Evolutionary conservation across 495 filamentous ascomycete genomes (phyloP), one percentile per base, ranked within the genome.

Genomic region (Pseudotulostoma volvatum): DNA sequence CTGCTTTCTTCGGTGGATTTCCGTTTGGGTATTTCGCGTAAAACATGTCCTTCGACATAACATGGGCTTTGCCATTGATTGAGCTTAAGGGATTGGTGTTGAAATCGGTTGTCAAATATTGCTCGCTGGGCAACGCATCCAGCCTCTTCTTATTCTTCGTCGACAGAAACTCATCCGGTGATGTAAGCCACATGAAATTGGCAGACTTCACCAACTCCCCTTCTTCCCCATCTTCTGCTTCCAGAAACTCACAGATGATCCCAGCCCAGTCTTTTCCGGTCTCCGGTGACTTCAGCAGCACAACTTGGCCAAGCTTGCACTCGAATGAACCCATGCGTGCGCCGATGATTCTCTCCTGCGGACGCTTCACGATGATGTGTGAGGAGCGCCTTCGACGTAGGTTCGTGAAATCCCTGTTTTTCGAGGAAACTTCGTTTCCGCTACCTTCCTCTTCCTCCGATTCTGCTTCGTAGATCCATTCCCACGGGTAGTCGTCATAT

Each of bases 161-260:
- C 8, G 59, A 61, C 49, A 63, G 69, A 42, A 96, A 85, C 59
- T 96, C 90, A 44, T 81, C 81, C 44, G 86, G 76, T 1, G 83
- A 83, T 8, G 81, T 84, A 48, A 96, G 94, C 90, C 90, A 97
- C 67, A 79, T 70, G 52, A 94, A 84, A 44, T 79, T 76, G 34
- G 78, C 82, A 3, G 72, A 69, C 53, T 71, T 67, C 46, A 66
- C 49, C 16, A 63, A 42, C 31, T 65, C 66, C 3, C 52, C 56
- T 18, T 64, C 57, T 20, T 70, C 70, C 8, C 73, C 71, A n/a
- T 70, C 64, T 14, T 81, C 73, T 30, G 79, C 70, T 41, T 79
- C 70, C 28, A 69, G 44, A 41, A 95, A 93, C 17, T 85, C 74
- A 40, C 74, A 79, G 32, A 93, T 77, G 43, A 97, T 77, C 11